Evolutionary conservation across 352 stramenopile genomes (phyloP), one percentile per base, ranked within the genome.

Genomic region (Globisporangium radiosum): DNA sequence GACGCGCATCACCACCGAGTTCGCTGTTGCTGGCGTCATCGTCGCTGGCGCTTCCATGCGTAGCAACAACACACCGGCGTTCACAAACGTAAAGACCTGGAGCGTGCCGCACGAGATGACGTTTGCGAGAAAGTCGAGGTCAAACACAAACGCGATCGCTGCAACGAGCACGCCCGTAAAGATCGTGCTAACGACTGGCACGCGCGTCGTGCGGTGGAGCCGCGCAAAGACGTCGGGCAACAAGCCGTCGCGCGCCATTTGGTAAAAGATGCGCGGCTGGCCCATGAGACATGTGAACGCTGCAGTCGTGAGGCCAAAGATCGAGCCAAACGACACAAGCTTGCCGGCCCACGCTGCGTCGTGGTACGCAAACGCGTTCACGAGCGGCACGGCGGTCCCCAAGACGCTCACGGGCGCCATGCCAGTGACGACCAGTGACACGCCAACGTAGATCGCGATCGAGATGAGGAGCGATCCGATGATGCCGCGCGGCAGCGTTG

Each of bases 51-150:
- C 64, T 63, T 49, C 58, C 81, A 90, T 86, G 14, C 85, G 81
- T 38, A 96, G 53, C 13, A 96, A 57, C 39, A 97, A 68, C 14
- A 97, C 87, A n/a, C 89, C 91, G 38, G 89, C 87, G 69, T 97
- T 94, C 13, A 97, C 88, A 56, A 96, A 97, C n/a, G 88, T 97
- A 55, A 97, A 97, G 2, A 97, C 91, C 74, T 96, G 81, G 0
- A 96, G 66, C 7, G 85, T 97, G 40, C 89, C 91, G 47, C 92
- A 89, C 15, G 85, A 96, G 71, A 97, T 97, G 25, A 97, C 76
- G 63, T 95, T 96, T 37, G 91, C 89, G 33, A 97, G 73, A 47
- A 92, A 95, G 59, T 92, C 76, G n/a, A 97, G 69, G 36, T 96
- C 84, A 43, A 97, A 95, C 5, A 96, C 81, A 39, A 94, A 95